Evolutionary conservation across 1,139 yeast species (phyloP).

Genomic region (Cylindricascospora bacillispora): DNA sequence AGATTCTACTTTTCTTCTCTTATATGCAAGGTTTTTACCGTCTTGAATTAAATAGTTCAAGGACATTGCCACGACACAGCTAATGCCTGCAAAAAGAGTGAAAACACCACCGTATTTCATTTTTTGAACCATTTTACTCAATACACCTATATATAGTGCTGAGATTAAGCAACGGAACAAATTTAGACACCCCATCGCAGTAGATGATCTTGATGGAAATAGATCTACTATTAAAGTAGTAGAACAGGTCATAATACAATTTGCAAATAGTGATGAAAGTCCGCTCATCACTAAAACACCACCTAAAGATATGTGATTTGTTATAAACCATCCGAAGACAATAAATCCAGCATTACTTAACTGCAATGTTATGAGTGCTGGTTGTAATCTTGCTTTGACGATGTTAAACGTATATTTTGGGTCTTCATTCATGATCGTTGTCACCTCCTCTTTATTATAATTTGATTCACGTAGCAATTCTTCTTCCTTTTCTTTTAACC

Average conservation of each 20-base stretch:
- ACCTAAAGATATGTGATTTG: slow-evolving; percentile 35
- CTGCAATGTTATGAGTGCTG: slow-evolving; percentile 28
- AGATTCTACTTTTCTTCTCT: no score
- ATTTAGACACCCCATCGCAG: slow-evolving; percentile 47
- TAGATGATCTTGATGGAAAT: slow-evolving; percentile 43
- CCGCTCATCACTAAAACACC: slow-evolving; percentile 46
- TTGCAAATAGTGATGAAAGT: slow-evolving; percentile 39
- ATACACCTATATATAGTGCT: slow-evolving; percentile 50
- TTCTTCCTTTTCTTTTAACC: slow-evolving; percentile 13
- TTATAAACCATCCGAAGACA: slow-evolving; percentile 62
- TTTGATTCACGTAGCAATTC: slow-evolving; percentile 19
- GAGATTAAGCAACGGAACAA: slow-evolving; percentile 44
- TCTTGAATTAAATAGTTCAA: slow-evolving; percentile 18
- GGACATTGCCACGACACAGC: slow-evolving; percentile 11
- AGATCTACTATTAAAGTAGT: slow-evolving; percentile 49
- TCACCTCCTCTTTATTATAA: slow-evolving; percentile 11
- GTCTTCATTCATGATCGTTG: slow-evolving; percentile 12
- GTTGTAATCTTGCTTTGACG: slow-evolving; percentile 35
- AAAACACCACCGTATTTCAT: slow-evolving; percentile 53
- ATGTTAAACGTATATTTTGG: slow-evolving; percentile 29
- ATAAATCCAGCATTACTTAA: slow-evolving; percentile 31
- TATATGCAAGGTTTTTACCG: slow-evolving; percentile 13
- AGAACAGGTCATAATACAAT: slow-evolving; percentile 38
- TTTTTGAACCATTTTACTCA: slow-evolving; percentile 37
- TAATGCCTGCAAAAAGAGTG: slow-evolving; percentile 39